These are phyloP conservation scores for Pulveroboletus ravenelii DNA, from an alignment of 768 basidiomycete species.

Conservation along the genomic window DNA sequence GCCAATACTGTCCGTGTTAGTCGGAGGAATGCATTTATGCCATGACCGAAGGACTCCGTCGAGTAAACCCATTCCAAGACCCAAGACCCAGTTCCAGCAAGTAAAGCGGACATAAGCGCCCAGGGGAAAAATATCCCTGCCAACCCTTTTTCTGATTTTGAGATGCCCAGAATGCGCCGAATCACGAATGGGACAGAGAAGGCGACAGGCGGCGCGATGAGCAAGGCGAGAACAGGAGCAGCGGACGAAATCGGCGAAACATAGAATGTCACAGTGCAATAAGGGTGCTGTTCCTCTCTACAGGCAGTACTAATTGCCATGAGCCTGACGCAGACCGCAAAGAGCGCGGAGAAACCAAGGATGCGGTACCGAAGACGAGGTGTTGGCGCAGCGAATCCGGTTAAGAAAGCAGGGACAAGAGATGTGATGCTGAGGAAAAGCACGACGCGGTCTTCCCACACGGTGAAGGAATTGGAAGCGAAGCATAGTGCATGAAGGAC, in stretches of 20 bases:
- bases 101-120: slow-evolving; percentile 53
- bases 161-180: slow-evolving; percentile 53
- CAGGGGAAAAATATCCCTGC: slow-evolving; percentile 60
- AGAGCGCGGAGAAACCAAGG: slow-evolving; percentile 62
- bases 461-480: slow-evolving; percentile 92
- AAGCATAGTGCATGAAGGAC: slow-evolving; percentile 71
- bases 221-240: slow-evolving; percentile 56
- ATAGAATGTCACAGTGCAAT: slow-evolving; percentile 89
- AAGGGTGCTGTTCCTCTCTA: slow-evolving; percentile 90
- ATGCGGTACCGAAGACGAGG: slow-evolving; percentile 69
- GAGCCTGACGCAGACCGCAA: slow-evolving; percentile 65
- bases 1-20: slow-evolving; percentile 57
- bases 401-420: slow-evolving; percentile 54
- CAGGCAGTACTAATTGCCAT: slow-evolving; percentile 83
- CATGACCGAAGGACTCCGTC: slow-evolving; percentile 39
- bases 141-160: slow-evolving; percentile 70
- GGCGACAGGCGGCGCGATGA: slow-evolving; percentile 53
- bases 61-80: slow-evolving; percentile 76
- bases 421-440: slow-evolving; percentile 70
- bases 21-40: slow-evolving; percentile 44
- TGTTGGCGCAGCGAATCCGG: slow-evolving; percentile 65
- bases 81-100: slow-evolving; percentile 69
- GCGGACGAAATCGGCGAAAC: slow-evolving; percentile 63
- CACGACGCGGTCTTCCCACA: slow-evolving; percentile 90
- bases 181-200: slow-evolving; percentile 55